Evolutionary conservation across 1,284 basidiomycete species (phyloP), one percentile per base, ranked within the genome.

Genomic region (Porodaedalea pini): DNA sequence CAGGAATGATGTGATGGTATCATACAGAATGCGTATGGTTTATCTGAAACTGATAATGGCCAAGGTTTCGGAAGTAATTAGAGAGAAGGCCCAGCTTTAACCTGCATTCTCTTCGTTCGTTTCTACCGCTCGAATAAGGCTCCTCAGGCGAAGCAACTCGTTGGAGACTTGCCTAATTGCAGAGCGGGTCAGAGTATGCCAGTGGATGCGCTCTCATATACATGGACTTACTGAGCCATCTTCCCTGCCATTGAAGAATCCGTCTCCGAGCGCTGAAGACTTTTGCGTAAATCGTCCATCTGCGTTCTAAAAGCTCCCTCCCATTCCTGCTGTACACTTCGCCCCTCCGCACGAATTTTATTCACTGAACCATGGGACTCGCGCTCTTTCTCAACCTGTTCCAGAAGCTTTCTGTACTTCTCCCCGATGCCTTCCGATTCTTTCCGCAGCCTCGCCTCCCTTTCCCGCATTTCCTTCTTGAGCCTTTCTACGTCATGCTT

Each of bases 401-500:
- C 80, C 11, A 84, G 69, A 44, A 89, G 69, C 62, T 73, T 71
- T 58, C 72, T 69, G 65, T 90, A 89, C 75, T 87, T 88, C 69
- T 78, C 78, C 51, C 81, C 81, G 60, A 84, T 67, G 40, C 74
- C 74, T 67, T 88, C 85, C 4, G 78, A 82, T 67, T 91, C 89
- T 41, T 70, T 74, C 63, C 78, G 79, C 66, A 81, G 75, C 65
- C 76, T 79, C 58, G 86, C 84, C 66, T 91, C 88, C 54, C 86
- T 74, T 66, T 78, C 81, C 54, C 72, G 72, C 81, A 90, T 86
- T 67, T 92, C 88, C 56, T 85, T 82, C 39, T 78, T 73, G 17
- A 92, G 72, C 50, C 74, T 73, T 19, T 85, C 83, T 0, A 82
- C 78, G 59, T 92, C 89, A 11, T 75, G 67, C 64, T 87, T 85